Evolutionary conservation across 495 filamentous ascomycete genomes (phyloP).

Genomic region (Tuber indicum): DNA sequence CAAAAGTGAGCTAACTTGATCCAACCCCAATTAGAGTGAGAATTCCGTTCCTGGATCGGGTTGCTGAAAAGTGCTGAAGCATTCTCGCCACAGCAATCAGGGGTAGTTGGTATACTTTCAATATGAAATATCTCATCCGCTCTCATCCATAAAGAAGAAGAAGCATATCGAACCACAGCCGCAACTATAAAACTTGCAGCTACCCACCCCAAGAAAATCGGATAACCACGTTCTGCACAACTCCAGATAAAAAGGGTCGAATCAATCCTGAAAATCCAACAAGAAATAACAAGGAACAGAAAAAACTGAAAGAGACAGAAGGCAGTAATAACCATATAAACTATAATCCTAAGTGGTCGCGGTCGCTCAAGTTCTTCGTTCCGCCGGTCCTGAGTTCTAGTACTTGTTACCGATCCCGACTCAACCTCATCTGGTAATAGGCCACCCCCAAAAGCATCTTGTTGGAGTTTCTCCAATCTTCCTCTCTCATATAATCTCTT

Average conservation of each 20-base stretch:
- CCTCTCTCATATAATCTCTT: too few species aligned
- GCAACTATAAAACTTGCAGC: conserved; percentile 4
- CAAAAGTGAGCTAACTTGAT: too few species aligned
- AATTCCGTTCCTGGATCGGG: too few species aligned
- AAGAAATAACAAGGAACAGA: conserved; percentile 10
- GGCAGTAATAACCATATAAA: neutral
- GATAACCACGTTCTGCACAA: neutral
- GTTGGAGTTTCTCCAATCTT: too few species aligned
- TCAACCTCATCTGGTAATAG: too few species aligned
- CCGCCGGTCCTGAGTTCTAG: too few species aligned
- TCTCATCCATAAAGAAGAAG: neutral
- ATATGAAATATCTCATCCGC: conserved; percentile 9
- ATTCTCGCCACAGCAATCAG: too few species aligned
- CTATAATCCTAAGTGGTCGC: neutral
- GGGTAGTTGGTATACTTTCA: too few species aligned
- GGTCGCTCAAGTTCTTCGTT: neutral
- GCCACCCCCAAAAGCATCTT: too few species aligned
- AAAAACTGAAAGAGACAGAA: conserved; percentile 2
- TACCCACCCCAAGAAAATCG: conserved; percentile 12
- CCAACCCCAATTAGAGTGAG: too few species aligned
- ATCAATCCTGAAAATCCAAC: conserved; percentile 10
- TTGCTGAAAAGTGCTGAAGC: too few species aligned
- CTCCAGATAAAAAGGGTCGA: conserved; percentile 15
- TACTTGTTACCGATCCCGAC: too few species aligned
- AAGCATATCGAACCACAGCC: neutral